Conservation (phyloP, 176 grass and related monocot species). For the Hsuehochloa calcarea region DNA sequence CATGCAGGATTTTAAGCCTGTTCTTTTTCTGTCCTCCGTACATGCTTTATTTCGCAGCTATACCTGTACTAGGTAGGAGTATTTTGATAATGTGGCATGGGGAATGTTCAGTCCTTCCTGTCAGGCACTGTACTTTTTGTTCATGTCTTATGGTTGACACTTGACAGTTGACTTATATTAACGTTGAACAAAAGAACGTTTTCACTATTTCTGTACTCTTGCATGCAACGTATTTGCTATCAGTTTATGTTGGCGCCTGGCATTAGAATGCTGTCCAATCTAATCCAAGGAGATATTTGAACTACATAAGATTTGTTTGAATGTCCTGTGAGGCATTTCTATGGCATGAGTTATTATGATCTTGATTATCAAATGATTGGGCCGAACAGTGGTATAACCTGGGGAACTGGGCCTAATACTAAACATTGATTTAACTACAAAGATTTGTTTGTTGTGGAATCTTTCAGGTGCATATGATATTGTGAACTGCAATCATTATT, state of each 20-base stretch:
- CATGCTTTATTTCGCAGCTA: not conserved
- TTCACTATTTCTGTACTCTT: not conserved
- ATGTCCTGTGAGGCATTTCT: not conserved
- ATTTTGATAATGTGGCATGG: slow-evolving; percentile 17
- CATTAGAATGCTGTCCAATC: not conserved
- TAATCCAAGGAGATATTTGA: slow-evolving; percentile 29
- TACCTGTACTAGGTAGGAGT: not conserved
- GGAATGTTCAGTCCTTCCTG: not conserved
- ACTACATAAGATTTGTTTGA: not conserved
- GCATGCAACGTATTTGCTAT: not conserved
- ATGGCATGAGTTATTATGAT: not conserved
- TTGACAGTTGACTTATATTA: not conserved
- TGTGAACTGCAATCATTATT: not conserved
- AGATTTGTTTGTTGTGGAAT: slow-evolving; percentile 18
- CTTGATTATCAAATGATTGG: not conserved
- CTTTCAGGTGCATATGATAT: slow-evolving; percentile 18
- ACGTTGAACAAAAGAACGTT: not conserved
- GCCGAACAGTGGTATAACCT: no score
- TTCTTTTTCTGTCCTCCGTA: not conserved
- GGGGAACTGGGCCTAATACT: no score
- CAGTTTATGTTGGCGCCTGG: not conserved
- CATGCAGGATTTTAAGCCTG: not conserved
- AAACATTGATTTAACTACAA: not conserved
- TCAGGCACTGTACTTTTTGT: not conserved
- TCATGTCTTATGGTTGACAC: slow-evolving; percentile 19